phyloP scores from a whole-genome alignment of 306 rosid species.

The Malus orientalis region DNA sequence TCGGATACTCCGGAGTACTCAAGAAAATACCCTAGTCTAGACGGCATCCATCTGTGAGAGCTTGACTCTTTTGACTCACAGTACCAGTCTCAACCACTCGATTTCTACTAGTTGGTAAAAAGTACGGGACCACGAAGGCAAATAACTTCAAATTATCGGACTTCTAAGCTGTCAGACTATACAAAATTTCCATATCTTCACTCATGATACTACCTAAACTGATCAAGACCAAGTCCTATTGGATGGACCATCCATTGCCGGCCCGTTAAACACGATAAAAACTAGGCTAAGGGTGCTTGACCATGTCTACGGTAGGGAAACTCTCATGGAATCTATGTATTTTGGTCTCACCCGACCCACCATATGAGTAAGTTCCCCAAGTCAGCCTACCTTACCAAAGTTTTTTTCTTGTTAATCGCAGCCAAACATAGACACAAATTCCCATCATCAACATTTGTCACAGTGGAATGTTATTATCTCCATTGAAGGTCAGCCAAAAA shows the following conservation, averaged over 20 bases:
- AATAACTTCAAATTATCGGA: neutral
- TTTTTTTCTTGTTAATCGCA: neutral
- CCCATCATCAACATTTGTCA: neutral
- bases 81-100: conserved; percentile 19
- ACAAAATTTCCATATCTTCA: neutral
- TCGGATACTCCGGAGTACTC: too few species aligned
- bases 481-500: neutral
- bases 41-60: conserved; percentile 21
- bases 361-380: neutral
- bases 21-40: neutral
- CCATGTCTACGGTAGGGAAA: neutral
- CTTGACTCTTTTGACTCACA: conserved; percentile 30
- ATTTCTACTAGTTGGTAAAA: neutral
- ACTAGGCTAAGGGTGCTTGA: neutral
- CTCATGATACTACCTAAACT: neutral
- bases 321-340: neutral
- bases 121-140: neutral
- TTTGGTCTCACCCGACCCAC: neutral
- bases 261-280: neutral
- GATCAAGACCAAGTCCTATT: neutral
- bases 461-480: neutral
- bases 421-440: neutral
- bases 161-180: neutral
- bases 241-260: neutral
- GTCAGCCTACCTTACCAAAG: neutral